Base-by-base conservation (phyloP, 805 yeast genomes). In the Saturnispora saitoi region DNA sequence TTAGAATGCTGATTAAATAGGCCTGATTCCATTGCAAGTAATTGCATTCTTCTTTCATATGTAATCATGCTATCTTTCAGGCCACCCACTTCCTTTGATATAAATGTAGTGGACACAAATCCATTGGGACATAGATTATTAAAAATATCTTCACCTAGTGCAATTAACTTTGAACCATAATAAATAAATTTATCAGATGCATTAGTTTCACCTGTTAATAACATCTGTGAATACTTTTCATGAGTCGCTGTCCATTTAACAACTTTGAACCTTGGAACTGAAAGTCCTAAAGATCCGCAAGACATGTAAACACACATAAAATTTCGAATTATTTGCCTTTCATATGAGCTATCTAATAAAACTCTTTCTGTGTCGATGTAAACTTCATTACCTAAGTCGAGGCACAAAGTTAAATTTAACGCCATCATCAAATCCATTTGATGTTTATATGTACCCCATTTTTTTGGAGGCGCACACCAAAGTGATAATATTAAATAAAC, bases 401-500 rank as follows among this genome's bases (percentile, higher is more conserved):
- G 64, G 55, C 80, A 76, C 30, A 77, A 55, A 3, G 75, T 65
- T 30, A 77, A 56, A 52, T 68, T 68, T 45, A 70, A 63, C 2
- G 76, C 76, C 42, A 70, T 68, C 53, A 77, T 55, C 24, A 75
- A 57, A 53, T 72, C 70, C 60, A 77, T 66, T 55, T 75, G 80
- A 56, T 73, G 77, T 50, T 72, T 75, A 59, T 70, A 77, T 20
- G 77, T 73, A 11, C 78, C 79, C 66, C 75, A 68, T 54, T 68
- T 69, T 32, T 68, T 64, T 6, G 80, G 78, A 1, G 81, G 80
- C 3, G 76, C 65, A 44, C 74, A 71, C 82, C 82, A 77, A 6
- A 73, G 55, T 5, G 79, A 73, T 10, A 76, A 56, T 1, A 73
- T 65, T 48, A 75, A 55, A 51, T 73, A 74, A 1, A 70, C 63